Base-by-base conservation (phyloP, 2,329 filamentous ascomycete genomes). In the Phyllosticta paracitricarpa region DNA sequence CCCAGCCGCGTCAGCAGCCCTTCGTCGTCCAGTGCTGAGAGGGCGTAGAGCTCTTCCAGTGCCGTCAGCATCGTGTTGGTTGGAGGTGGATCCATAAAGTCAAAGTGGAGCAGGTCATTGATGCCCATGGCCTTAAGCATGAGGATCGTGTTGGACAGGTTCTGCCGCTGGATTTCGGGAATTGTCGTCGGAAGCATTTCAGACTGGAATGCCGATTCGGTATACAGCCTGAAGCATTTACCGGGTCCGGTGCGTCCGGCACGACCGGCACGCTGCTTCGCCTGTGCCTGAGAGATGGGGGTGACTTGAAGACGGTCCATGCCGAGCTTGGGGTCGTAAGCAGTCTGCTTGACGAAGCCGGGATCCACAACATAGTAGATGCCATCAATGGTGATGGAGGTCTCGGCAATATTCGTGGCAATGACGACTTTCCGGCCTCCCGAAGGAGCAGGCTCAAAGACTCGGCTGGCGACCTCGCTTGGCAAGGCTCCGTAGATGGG, bases 91-190 rank as follows among this genome's bases (percentile, higher is more conserved):
- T 99, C 94, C 93, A 99, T 97, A 69, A 99, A 99, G 75, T 97
- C 93, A 69, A 99, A 99, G 71, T 96, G 91, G 12, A 99, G 81
- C 1, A 99, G 80, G 71, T 99, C 94, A 70, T 99, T 97, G 74
- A 99, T 97, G 2, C 95, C 94, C 91, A 99, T 97, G 0, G 94
- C 94, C 73, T 99, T 99, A 57, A 99, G 83, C 89, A 97, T 96
- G 55, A 99, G 82, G 73, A 99, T 97, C 0, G 93, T 97, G 67
- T 89, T 87, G 0, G 91, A 89, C 59, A 99, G 72, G 69, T 99
- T 99, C 72, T 97, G 91, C 1, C 94, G 83, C 71, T 99, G 94
- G 58, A 99, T 99, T 69, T 97, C 94, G 0, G 94, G 94, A 30
- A 97, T 95, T 0, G 91, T 92, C 0, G 92, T 97, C 0, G 94